Evolutionary conservation across 169 alveolate genomes (phyloP), one percentile per base, ranked within the genome.

Genomic region (Toxoplasma gondii): DNA sequence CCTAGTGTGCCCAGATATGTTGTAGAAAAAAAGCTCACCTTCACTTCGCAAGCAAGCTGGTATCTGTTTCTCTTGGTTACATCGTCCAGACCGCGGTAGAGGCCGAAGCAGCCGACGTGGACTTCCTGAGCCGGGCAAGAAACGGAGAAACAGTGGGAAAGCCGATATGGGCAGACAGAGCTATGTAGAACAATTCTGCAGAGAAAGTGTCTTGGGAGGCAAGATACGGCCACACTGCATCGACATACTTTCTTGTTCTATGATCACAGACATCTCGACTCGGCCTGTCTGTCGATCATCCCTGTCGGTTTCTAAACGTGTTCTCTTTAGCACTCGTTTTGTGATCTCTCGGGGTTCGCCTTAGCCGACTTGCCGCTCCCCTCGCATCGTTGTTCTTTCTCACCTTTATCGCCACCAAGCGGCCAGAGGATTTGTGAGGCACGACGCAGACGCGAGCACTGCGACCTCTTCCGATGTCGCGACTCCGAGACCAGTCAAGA

Each of bases 41-140:
- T 86, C 58, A 86, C 49, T 38, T 86, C 92, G 29, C 58, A 31
- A 2, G 92, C 92, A 22, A 86, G 92, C 80, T 86, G 92, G 45
- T 86, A 86, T 44, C 92, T 44, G 92, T 86, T 86, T 58, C 58
- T 24, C 92, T 86, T 86, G 34, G 80, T 86, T 19, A 53, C 92
- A 2, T 45, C 92, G 80, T 86, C 92, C 45, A 86, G 53, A 27
- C 49, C 39, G 16, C 80, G 70, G 49, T 44, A 44, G 36, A 86
- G 58, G 49, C 34, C 92, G 80, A 86, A 86, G 92, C 92, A 86
- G 41, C 92, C 92, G 38, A 86, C 92, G 43, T 86, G 92, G 44
- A 86, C 49, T n/a, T 86, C 92, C 92, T 86, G 92, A 58, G 45
- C 38, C 49, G 27, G 10, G 34, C 78, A 36, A 12, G 58, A 9